These are phyloP conservation scores for Metarhizium humberi DNA, from an alignment of 2,329 filamentous ascomycete genomes.

Conservation along the genomic window DNA sequence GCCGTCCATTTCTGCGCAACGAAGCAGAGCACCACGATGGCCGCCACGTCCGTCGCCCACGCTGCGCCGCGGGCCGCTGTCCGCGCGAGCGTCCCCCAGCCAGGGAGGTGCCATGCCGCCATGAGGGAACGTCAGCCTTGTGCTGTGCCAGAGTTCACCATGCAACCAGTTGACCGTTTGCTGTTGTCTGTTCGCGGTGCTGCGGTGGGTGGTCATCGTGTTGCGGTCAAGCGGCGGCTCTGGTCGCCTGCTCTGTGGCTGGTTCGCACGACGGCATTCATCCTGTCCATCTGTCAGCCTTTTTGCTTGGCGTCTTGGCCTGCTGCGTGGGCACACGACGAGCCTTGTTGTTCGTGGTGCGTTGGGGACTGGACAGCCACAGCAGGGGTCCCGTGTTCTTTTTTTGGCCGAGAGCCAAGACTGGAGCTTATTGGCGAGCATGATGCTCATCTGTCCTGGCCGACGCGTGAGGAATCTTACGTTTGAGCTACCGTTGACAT, in stretches of 20 bases:
- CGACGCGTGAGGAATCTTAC: too few relatives aligned
- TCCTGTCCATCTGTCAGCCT: background rate
- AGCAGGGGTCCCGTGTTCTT: too few relatives aligned
- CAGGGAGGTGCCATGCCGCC: constrained; percentile 1
- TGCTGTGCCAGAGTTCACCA: background rate
- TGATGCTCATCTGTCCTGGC: too few relatives aligned
- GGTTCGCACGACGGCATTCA: background rate
- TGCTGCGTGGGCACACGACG: too few relatives aligned
- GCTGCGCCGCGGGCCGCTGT: constrained; percentile 18
- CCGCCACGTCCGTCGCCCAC: constrained; percentile 22
- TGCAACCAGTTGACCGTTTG: background rate
- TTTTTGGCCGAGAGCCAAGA: too few relatives aligned
- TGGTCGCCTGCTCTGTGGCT: background rate
- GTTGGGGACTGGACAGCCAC: too few relatives aligned
- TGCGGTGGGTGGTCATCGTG: too few relatives aligned
- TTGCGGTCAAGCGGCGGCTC: too few relatives aligned
- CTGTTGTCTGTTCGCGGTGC: too few relatives aligned
- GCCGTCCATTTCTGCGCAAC: constrained; percentile 22
- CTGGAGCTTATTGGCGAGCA: too few relatives aligned
- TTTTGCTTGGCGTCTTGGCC: background rate
- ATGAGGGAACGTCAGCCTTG: background rate
- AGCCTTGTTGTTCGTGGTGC: too few relatives aligned
- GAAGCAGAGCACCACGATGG: constrained; percentile 22
- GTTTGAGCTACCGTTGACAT: too few relatives aligned
- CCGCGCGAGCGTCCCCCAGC: constrained; percentile 10